A percentile compares a stretch with the other conserved stretches of the same genome.
phyloP scores from a whole-genome alignment of 2,329 filamentous ascomycete genomes.

The Fusarium sp. region DNA sequence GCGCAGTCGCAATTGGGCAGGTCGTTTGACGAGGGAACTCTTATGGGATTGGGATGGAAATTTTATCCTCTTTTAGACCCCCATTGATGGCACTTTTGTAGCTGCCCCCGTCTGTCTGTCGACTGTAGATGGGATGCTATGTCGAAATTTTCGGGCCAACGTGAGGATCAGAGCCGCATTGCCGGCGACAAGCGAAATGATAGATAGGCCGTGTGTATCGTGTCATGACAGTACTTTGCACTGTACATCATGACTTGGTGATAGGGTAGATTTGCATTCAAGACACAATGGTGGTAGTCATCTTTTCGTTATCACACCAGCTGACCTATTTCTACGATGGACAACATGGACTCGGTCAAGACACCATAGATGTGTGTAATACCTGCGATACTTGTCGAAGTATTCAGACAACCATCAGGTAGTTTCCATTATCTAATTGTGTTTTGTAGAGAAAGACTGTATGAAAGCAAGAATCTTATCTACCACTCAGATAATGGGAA shows the following conservation, averaged over 20 bases:
- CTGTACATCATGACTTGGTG: slow-evolving; percentile 30
- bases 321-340: neutral
- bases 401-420: too few relatives aligned
- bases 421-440: too few relatives aligned
- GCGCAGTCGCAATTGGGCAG: slow-evolving; percentile 44
- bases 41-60: slow-evolving; percentile 23
- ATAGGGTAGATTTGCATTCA: slow-evolving; percentile 7
- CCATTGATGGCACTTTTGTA: slow-evolving; percentile 47
- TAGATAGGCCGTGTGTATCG: slow-evolving; percentile 32
- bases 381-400: too few relatives aligned
- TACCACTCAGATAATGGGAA: too few relatives aligned
- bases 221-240: slow-evolving; percentile 23
- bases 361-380: too few relatives aligned
- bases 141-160: slow-evolving; percentile 42
- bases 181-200: slow-evolving; percentile 44
- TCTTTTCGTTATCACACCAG: neutral
- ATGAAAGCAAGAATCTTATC: too few relatives aligned
- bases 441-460: too few relatives aligned
- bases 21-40: slow-evolving; percentile 25
- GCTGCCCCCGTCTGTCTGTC: slow-evolving; percentile 24
- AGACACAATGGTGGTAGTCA: neutral
- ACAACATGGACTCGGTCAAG: too few relatives aligned
- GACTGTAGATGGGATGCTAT: slow-evolving; percentile 14
- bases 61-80: slow-evolving; percentile 32
- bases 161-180: slow-evolving; percentile 35